Conservation (phyloP, 2,329 filamentous ascomycete genomes). For the Aureobasidium sp. region DNA sequence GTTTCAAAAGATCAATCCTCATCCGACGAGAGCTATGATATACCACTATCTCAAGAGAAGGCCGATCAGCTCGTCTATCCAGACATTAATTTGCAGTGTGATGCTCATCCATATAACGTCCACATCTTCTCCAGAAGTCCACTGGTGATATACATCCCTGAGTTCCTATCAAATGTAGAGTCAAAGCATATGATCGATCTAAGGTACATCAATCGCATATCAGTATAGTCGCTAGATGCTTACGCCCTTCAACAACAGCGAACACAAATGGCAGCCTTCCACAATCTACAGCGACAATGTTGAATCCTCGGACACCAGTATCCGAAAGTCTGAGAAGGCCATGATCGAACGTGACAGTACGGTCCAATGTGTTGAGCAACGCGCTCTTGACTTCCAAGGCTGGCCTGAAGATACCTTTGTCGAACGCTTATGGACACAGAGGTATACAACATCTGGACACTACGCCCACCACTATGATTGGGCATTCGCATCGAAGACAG, state of each 20-base stretch:
- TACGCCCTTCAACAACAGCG: conserved; percentile 27
- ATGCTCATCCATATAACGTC: conserved; percentile 41
- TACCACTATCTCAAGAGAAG: conserved; percentile 34
- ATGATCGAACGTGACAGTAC: conserved; percentile 48
- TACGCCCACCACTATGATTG: conserved; percentile 69
- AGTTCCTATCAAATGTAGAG: conserved; percentile 57
- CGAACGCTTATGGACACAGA: conserved; percentile 67
- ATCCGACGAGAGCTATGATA: conserved; percentile 21
- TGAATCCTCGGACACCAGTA: conserved; percentile 51
- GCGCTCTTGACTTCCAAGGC: conserved; percentile 66
- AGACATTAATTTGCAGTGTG: conserved; percentile 41
- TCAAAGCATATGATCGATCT: conserved; percentile 56
- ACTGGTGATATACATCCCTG: conserved; percentile 65
- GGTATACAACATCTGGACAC: conserved; percentile 64
- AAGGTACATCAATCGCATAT: conserved; percentile 47
- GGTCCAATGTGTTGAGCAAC: conserved; percentile 65
- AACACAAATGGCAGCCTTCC: conserved; percentile 57
- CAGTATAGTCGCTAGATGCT: conserved; percentile 20
- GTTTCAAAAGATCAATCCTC: neutral
- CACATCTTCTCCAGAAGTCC: conserved; percentile 61
- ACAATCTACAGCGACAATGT: conserved; percentile 58
- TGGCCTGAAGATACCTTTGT: conserved; percentile 65
- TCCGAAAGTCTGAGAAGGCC: conserved; percentile 62
- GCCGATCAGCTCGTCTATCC: conserved; percentile 45
- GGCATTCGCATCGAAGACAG: conserved; percentile 39